Conservation (phyloP, 2,329 filamentous ascomycete genomes). For the Nemania sp. region DNA sequence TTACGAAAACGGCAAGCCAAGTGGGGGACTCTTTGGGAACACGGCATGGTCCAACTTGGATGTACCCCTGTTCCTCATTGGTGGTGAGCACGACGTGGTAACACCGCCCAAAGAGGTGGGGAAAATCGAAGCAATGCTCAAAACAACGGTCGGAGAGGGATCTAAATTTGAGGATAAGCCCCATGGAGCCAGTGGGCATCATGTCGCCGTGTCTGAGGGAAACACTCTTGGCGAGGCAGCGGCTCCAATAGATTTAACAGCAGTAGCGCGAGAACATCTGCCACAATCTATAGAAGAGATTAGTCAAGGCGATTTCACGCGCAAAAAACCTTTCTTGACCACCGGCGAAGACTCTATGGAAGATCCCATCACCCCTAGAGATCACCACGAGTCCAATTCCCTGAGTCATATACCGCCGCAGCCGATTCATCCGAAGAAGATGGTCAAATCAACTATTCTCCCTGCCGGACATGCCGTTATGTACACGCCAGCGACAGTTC, state of each 20-base stretch:
- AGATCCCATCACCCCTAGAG: constrained; percentile 52
- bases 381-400: constrained; percentile 42
- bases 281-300: constrained; percentile 46
- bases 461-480: constrained; percentile 81
- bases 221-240: constrained; percentile 51
- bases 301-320: constrained; percentile 43
- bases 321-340: constrained; percentile 29
- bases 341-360: constrained; percentile 39
- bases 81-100: constrained; percentile 74
- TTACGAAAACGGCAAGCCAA: constrained; percentile 55
- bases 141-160: constrained; percentile 15
- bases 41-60: constrained; percentile 73
- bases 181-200: constrained; percentile 9
- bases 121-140: constrained; percentile 60
- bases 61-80: constrained; percentile 77
- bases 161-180: neutral
- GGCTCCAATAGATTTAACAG: constrained; percentile 49
- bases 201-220: constrained; percentile 29
- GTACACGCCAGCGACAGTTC: constrained; percentile 75
- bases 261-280: constrained; percentile 37
- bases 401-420: constrained; percentile 50
- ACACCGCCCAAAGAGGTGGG: constrained; percentile 72
- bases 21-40: constrained; percentile 69
- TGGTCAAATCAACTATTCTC: constrained; percentile 71
- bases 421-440: constrained; percentile 51